A percentile compares a stretch with the other conserved stretches of the same genome.
Conservation (phyloP, 1,284 basidiomycete genomes). For the Irpex sp. region DNA sequence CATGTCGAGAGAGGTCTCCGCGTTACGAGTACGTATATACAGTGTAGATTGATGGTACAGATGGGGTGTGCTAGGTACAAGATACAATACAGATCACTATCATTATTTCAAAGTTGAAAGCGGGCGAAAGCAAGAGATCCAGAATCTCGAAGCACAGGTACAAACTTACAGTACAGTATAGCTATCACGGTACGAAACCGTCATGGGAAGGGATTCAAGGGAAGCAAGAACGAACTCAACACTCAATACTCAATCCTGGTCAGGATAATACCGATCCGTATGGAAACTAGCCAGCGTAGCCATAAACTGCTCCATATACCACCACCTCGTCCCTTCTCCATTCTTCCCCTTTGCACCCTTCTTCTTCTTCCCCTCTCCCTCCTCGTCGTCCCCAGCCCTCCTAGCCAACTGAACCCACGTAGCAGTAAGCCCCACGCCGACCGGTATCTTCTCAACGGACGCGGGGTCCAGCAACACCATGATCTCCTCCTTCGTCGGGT, state of each 20-base stretch:
- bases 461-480: slow-evolving; percentile 48
- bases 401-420: slow-evolving; percentile 61
- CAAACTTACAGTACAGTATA: too few relatives aligned
- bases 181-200: too few relatives aligned
- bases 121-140: neutral
- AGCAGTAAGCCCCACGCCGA: slow-evolving; percentile 55
- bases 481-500: slow-evolving; percentile 51
- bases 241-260: slow-evolving; percentile 1
- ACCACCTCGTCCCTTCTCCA: slow-evolving; percentile 23
- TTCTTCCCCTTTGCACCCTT: slow-evolving; percentile 20
- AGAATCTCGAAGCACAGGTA: neutral
- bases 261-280: slow-evolving; percentile 18
- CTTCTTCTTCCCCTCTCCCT: slow-evolving; percentile 5
- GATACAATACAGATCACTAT: too few relatives aligned
- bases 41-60: neutral
- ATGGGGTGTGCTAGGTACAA: neutral
- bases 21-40: neutral
- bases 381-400: slow-evolving; percentile 20
- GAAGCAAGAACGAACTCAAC: too few relatives aligned
- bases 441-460: slow-evolving; percentile 36
- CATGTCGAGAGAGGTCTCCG: too few relatives aligned
- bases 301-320: slow-evolving; percentile 29
- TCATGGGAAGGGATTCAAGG: too few relatives aligned
- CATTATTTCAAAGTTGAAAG: neutral
- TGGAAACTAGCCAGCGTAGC: slow-evolving; percentile 26